A percentile compares a stretch with the other conserved stretches of the same genome.
These are phyloP conservation scores for Chloranthus sessilifolius DNA, from an alignment of 164 flowering plant genomes.

Conservation along the genomic window DNA sequence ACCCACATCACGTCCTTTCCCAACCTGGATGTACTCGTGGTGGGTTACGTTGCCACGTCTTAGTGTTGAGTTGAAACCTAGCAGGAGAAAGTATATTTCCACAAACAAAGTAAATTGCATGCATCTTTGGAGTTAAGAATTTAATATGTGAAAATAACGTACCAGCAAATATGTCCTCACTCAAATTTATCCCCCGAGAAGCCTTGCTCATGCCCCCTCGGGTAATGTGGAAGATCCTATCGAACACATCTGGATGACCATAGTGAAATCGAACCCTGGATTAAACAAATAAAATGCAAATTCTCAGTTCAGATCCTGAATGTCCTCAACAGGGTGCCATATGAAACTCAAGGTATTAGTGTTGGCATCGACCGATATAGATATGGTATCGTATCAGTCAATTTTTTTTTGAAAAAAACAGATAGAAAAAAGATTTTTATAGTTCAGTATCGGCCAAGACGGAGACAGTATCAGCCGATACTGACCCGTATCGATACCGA, in stretches of 20 bases:
- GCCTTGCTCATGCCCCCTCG: constrained; percentile 98
- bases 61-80: constrained; percentile 94
- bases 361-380: too few species aligned
- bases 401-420: too few species aligned
- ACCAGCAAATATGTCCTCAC: constrained; percentile 99
- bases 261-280: constrained; percentile 94
- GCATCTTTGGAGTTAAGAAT: neutral
- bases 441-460: too few species aligned
- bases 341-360: too few species aligned
- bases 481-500: too few species aligned
- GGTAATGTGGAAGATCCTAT: constrained; percentile 92
- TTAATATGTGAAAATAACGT: constrained; percentile 2
- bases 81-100: neutral
- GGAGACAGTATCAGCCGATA: too few species aligned
- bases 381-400: too few species aligned
- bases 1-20: constrained; percentile 99
- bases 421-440: too few species aligned
- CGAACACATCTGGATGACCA: constrained; percentile 99
- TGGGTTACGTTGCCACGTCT: constrained; percentile 93
- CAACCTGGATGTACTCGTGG: constrained; percentile 98
- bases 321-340: too few species aligned
- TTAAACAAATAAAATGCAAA: too few species aligned
- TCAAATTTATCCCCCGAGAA: constrained; percentile 80
- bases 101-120: constrained; percentile 3
- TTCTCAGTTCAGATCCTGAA: too few species aligned